Evolutionary conservation across 768 basidiomycete species (phyloP).

Genomic region (Leccinum rimulosum): DNA sequence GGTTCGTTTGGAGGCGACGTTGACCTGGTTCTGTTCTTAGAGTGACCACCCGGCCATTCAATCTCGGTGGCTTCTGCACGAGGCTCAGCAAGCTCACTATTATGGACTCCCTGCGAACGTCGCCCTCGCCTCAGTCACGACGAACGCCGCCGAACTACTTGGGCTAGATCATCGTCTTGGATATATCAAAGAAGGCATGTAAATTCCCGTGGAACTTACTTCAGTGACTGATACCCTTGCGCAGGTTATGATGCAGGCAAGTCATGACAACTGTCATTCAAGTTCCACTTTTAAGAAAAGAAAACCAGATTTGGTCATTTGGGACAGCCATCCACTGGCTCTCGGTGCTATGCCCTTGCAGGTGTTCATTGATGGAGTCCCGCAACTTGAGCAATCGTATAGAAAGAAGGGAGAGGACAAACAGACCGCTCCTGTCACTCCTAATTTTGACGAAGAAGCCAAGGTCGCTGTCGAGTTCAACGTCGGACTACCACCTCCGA

Average conservation of each 20-base stretch:
- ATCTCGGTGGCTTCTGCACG: conserved; percentile 74
- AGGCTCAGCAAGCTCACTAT: conserved; percentile 82
- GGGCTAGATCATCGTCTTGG: conserved; percentile 85
- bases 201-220: neutral
- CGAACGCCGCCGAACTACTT: conserved; percentile 65
- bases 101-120: conserved; percentile 71
- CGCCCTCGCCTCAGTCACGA: conserved; percentile 74
- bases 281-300: neutral
- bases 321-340: conserved; percentile 76
- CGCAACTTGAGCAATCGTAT: conserved; percentile 47
- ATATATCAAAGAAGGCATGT: conserved; percentile 56
- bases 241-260: conserved; percentile 66
- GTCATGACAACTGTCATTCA: neutral
- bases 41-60: conserved; percentile 66
- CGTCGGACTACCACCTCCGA: conserved; percentile 73
- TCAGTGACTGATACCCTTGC: conserved; percentile 2
- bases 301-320: conserved; percentile 49
- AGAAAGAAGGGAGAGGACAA: conserved; percentile 44
- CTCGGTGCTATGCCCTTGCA: conserved; percentile 80
- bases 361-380: conserved; percentile 82
- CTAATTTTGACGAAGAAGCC: conserved; percentile 62
- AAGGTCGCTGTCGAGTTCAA: conserved; percentile 51
- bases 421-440: conserved; percentile 51
- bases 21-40: conserved; percentile 32
- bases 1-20: neutral